These are phyloP conservation scores for Irpex sp. DNA, from an alignment of 1,284 basidiomycete genomes.

Conservation along the genomic window DNA sequence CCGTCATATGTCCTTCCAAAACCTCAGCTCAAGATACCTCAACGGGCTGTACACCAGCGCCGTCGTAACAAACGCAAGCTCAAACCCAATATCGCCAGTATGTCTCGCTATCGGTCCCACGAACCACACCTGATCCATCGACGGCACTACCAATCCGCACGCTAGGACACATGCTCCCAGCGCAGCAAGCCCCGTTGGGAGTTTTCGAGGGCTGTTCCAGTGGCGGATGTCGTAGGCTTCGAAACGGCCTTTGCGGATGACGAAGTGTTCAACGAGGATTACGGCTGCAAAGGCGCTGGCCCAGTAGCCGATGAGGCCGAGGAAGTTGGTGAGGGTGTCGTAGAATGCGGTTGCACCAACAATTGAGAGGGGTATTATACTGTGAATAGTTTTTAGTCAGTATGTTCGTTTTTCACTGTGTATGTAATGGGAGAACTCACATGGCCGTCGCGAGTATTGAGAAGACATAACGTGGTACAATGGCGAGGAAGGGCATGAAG, in stretches of 20 bases:
- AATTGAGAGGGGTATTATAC: constrained; percentile 57
- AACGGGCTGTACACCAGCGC: constrained; percentile 57
- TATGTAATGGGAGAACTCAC: constrained; percentile 34
- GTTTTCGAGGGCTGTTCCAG: constrained; percentile 51
- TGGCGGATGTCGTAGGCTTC: constrained; percentile 43
- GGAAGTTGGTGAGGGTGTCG: constrained; percentile 60
- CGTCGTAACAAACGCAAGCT: constrained; percentile 57
- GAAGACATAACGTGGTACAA: constrained; percentile 83
- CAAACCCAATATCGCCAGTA: constrained; percentile 79
- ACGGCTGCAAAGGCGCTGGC: constrained; percentile 54
- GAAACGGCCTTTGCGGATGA: constrained; percentile 54
- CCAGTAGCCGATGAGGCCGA: constrained; percentile 77
- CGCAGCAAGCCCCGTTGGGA: constrained; percentile 68
- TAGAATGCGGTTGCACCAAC: constrained; percentile 69
- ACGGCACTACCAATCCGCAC: constrained; percentile 60
- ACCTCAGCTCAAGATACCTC: constrained; percentile 36
- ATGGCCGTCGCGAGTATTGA: constrained; percentile 80
- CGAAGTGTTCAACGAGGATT: constrained; percentile 59
- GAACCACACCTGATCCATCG: constrained; percentile 74
- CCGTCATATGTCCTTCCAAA: constrained; percentile 22
- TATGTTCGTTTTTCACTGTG: background rate
- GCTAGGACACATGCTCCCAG: constrained; percentile 46
- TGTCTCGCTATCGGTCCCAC: constrained; percentile 63
- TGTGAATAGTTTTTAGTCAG: constrained; percentile 6
- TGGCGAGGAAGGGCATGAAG: constrained; percentile 60